phyloP scores from a whole-genome alignment of 352 stramenopile species.

The Globisporangium mamillatum region DNA sequence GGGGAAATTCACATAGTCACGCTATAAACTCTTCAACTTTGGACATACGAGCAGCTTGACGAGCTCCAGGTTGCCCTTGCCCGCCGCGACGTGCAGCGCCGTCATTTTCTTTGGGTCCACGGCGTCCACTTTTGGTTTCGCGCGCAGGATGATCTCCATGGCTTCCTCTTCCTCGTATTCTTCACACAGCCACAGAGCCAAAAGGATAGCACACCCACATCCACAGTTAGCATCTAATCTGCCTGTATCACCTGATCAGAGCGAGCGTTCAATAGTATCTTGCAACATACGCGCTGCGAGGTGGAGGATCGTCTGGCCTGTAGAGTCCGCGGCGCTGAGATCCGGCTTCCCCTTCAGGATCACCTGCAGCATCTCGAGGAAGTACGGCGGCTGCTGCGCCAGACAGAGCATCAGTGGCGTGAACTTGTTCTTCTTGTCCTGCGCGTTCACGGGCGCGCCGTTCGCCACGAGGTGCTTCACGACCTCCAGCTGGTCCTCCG shows the following conservation, averaged over 20 bases:
- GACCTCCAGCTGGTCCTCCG: slow-evolving; percentile 69
- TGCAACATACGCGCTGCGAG: slow-evolving; percentile 49
- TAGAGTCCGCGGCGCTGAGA: slow-evolving; percentile 55
- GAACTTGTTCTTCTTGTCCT: slow-evolving; percentile 78
- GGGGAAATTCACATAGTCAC: background rate
- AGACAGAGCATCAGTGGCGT: slow-evolving; percentile 75
- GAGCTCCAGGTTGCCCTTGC: slow-evolving; percentile 61
- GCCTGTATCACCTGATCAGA: background rate
- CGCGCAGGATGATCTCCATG: slow-evolving; percentile 52
- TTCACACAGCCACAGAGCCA: slow-evolving; percentile 12
- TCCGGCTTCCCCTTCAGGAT: slow-evolving; percentile 74
- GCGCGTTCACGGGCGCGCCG: slow-evolving; percentile 62
- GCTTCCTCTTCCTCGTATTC: slow-evolving; percentile 67
- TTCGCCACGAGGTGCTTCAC: slow-evolving; percentile 68
- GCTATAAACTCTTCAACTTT: background rate
- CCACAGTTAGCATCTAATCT: background rate
- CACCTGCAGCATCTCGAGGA: slow-evolving; percentile 60
- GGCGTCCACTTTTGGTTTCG: slow-evolving; percentile 64
- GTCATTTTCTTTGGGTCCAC: slow-evolving; percentile 76
- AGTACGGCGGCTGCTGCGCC: slow-evolving; percentile 61
- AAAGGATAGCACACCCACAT: background rate
- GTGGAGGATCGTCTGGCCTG: slow-evolving; percentile 63
- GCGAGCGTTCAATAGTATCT: background rate
- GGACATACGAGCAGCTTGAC: slow-evolving; percentile 44
- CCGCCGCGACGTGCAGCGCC: slow-evolving; percentile 58